Conservation (phyloP, 2,329 filamentous ascomycete species). For the Xylaria sp. region DNA sequence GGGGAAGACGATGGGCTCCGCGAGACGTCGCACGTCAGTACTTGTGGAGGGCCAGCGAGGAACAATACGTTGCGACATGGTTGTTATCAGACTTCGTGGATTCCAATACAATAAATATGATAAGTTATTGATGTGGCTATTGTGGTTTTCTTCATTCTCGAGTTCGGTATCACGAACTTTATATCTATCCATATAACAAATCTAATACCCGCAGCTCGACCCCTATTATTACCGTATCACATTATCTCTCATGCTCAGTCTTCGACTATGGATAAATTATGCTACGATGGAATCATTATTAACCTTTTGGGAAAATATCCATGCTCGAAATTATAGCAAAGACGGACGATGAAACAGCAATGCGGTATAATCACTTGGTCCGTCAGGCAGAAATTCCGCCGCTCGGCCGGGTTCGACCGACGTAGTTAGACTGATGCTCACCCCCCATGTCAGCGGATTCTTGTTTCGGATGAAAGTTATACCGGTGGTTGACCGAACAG, state of each 20-base stretch:
- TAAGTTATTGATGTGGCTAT: background rate
- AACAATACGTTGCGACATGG: conserved; percentile 21
- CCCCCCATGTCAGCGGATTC: background rate
- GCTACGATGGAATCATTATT: conserved; percentile 2
- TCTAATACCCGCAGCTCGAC: background rate
- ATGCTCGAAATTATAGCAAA: background rate
- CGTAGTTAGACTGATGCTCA: background rate
- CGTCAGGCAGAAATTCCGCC: conserved; percentile 7
- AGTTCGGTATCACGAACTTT: conserved; percentile 5
- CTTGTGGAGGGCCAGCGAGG: conserved; percentile 31
- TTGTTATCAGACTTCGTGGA: background rate
- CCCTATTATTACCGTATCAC: background rate
- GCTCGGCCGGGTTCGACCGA: conserved; percentile 3
- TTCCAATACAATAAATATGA: background rate
- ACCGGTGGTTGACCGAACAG: background rate
- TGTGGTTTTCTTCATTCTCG: background rate
- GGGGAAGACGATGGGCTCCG: conserved; percentile 46
- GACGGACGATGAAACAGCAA: background rate
- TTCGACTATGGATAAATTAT: too few species aligned
- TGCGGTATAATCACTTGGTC: background rate
- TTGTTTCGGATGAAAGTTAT: conserved; percentile 9
- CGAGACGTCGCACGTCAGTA: conserved; percentile 13
- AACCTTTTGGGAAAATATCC: conserved; percentile 2
- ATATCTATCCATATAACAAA: background rate
- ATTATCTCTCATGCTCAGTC: background rate